phyloP scores from a whole-genome alignment of 176 grass and related monocot species.

The Hordeum marinum region DNA sequence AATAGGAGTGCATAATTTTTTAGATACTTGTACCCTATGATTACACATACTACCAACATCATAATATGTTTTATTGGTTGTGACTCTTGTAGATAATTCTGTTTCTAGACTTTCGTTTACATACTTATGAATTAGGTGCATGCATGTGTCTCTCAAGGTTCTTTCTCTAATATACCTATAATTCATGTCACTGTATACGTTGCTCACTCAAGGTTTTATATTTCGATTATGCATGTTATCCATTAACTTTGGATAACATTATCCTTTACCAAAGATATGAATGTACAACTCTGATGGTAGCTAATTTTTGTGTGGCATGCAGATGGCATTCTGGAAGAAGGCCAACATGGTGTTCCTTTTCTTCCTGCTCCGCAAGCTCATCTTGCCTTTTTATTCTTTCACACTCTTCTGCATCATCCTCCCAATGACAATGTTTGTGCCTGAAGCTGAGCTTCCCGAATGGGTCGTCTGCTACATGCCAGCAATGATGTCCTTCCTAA shows the following conservation, averaged over 20 bases:
- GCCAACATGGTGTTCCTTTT: slow-evolving; percentile 86
- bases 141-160: background rate
- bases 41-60: background rate
- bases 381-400: slow-evolving; percentile 94
- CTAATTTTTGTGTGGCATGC: slow-evolving; percentile 18
- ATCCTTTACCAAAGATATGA: background rate
- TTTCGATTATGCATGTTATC: background rate
- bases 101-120: background rate
- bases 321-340: slow-evolving; percentile 86
- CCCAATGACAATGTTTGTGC: slow-evolving; percentile 92
- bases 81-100: background rate
- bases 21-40: background rate
- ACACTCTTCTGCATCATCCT: slow-evolving; percentile 96
- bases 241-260: background rate
- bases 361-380: slow-evolving; percentile 85
- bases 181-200: background rate
- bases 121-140: background rate
- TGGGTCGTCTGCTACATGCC: slow-evolving; percentile 94
- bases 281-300: background rate
- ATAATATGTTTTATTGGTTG: background rate
- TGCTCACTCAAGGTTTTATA: background rate
- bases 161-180: background rate
- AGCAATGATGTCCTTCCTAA: slow-evolving; percentile 69
- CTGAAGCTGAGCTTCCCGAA: slow-evolving; percentile 74
- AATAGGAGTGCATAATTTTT: background rate